Evolutionary conservation across 805 yeast species (phyloP), one percentile per base, ranked within the genome.

Genomic region (Nakazawaea wickerhamii): DNA sequence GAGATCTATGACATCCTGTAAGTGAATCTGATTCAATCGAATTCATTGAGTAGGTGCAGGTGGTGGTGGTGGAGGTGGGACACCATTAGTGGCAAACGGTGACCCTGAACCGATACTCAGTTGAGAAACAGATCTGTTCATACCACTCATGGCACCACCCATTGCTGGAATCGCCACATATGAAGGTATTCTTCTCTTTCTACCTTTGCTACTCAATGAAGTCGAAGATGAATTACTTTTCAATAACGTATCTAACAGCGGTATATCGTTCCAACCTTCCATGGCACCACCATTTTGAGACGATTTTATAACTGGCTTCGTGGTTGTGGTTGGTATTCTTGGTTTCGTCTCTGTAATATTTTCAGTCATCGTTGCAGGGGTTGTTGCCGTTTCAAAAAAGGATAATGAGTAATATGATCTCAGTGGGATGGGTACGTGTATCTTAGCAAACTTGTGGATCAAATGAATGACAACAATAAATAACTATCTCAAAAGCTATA

Each of bases 191-290:
- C 46, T 23, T 23, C 37, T 38, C 10, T 28, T 33, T 15, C 45
- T 31, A 6, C 22, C 20, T 4, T 38, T 38, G 10, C 36, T 35
- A 19, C 28, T 38, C 35, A 38, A 21, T 4, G 35, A 32, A 3
- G 38, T 27, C 10, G 38, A 15, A 5, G 42, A 38, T 11, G 30
- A 8, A 11, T 23, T 21, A 17, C 19, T 38, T 14, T 26, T 33
- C 18, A 19, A 22, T 33, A 38, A 17, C 19, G 35, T 10, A 2
- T 30, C 40, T 30, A 42, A 30, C 36, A 25, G 37, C 8, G 43
- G 46, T 9, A 43, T 15, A 23, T 43, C 46, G 30, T 43, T 43
- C 46, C 46, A 43, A 17, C 46, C 46, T 28, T 38, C 43, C 42
- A 38, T 43, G 10, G 14, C 31, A 2, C 46, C 46, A 8, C 46